A percentile compares a stretch with the other conserved stretches of the same genome.
Evolutionary conservation across 441 rosid genomes (phyloP).

Genomic region (Breynia disticha): DNA sequence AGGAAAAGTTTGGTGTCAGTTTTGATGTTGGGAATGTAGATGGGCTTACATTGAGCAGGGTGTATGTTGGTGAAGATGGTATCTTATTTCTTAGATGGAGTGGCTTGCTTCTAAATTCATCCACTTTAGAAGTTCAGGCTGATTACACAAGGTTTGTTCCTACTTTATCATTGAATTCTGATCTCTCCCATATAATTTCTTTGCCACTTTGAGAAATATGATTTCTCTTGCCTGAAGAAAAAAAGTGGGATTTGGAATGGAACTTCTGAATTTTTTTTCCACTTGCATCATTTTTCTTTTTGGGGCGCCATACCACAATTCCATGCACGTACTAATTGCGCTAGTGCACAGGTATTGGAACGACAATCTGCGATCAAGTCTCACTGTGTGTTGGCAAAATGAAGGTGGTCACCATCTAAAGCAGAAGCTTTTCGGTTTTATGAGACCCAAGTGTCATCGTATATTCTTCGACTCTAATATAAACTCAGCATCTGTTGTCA

Average conservation of each 20-base stretch:
- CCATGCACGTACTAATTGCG: constrained; percentile 3
- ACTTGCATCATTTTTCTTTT: not conserved
- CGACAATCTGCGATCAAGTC: constrained; percentile 52
- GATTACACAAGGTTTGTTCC: constrained; percentile 70
- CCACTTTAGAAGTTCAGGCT: constrained; percentile 71
- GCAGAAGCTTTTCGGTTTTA: constrained; percentile 39
- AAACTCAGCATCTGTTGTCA: constrained; percentile 54
- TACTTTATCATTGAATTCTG: not conserved
- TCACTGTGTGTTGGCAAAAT: constrained; percentile 55
- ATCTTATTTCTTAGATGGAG: constrained; percentile 64
- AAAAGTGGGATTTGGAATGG: no score
- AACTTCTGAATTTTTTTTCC: no score
- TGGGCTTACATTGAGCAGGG: constrained; percentile 28
- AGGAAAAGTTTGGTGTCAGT: constrained; percentile 53
- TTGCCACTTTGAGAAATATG: not conserved
- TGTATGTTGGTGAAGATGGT: constrained; percentile 46
- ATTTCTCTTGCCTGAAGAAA: no score
- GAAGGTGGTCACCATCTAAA: constrained; percentile 37
- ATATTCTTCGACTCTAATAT: constrained; percentile 71
- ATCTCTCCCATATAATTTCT: not conserved
- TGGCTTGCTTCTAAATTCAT: constrained; percentile 66
- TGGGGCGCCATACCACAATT: not conserved
- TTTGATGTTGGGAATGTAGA: constrained; percentile 37
- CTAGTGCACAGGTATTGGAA: constrained; percentile 50
- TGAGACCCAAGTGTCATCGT: constrained; percentile 78